Base-by-base conservation (phyloP, 805 yeast species). In the Kodamaea restingae region DNA sequence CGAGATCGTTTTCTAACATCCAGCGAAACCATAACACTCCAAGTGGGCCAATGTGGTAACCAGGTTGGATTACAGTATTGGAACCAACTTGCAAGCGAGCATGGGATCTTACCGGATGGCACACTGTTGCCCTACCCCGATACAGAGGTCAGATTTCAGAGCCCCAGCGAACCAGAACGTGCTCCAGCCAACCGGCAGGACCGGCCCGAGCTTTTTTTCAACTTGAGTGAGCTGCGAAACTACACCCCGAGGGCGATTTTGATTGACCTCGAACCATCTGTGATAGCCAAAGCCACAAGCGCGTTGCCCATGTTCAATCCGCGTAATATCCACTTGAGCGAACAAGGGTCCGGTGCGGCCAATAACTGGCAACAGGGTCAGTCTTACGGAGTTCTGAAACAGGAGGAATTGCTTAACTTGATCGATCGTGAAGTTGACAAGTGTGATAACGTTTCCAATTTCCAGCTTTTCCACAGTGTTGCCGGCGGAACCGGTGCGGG, bases 401-500 rank as follows among this genome's bases (percentile, higher is more conserved):
- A 74, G 39, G 96, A 88, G 36, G 80, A 78, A n/a, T 67, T 95
- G 28, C 49, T 85, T 40, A 91, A 88, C 50, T 78, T 88, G 74
- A 72, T 93, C 18, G 96, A 88, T 54, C 73, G 93, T 40, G 97
- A 93, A 52, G 72, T 88, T 29, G 99, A 93, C 54, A 81, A 84
- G 22, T 82, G 95, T 48, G 98, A 95, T 46, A 83, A 83, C 40
- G 65, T 88, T 38, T 93, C 90, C 47, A 95, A 95, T 4, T 93
- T 93, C 59, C 95, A 88, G 67, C 64, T 93, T 47, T 60, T 90
- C 37, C 98, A 93, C 61, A 84, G 96, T 3, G 95, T 93, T 4
- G 98, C 97, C 0, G 99, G 99, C 26, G 99, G 99, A 28, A 93
- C 98, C 0, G 99, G 99, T 0, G 85, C 96, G 0, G 98, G 99